phyloP scores from a whole-genome alignment of 768 basidiomycete species.

The Rhodotorula taiwanensis region DNA sequence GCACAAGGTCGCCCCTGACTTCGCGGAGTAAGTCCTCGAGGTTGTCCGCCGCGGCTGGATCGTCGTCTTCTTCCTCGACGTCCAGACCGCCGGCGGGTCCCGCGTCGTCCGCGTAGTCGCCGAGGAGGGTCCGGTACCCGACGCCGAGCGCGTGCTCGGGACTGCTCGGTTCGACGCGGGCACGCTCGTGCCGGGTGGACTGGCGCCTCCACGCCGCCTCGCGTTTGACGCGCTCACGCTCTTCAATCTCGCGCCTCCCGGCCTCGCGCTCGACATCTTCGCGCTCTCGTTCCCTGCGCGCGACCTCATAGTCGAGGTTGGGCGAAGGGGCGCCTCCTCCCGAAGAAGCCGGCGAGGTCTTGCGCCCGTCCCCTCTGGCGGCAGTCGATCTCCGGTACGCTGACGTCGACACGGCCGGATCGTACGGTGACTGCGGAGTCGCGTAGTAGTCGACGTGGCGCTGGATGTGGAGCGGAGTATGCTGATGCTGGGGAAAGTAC shows the following conservation, averaged over 20 bases:
- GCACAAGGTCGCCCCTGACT: neutral
- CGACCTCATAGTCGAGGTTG: neutral
- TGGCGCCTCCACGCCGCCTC: neutral
- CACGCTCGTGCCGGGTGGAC: neutral
- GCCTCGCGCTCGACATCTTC: conserved; percentile 10
- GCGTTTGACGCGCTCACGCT: neutral
- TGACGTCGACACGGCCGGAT: neutral
- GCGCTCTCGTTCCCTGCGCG: neutral
- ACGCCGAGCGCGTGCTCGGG: neutral
- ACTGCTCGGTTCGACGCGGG: neutral
- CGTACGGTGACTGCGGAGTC: neutral
- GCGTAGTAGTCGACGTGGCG: neutral
- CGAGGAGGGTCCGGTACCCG: no score
- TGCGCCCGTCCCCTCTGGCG: no score
- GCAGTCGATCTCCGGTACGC: no score
- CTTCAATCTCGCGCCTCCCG: conserved; percentile 27
- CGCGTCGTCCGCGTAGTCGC: no score
- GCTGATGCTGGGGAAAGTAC: no score
- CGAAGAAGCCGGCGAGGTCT: no score
- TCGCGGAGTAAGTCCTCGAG: conserved; percentile 16
- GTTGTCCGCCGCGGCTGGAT: no score
- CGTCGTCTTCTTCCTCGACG: neutral
- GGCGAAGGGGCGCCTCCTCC: no score
- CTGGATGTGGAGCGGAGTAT: no score
- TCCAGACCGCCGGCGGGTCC: no score